Evolutionary conservation across 2,329 filamentous ascomycete genomes (phyloP), one percentile per base, ranked within the genome.

Genomic region (Plectosphaerella cucumerina): DNA sequence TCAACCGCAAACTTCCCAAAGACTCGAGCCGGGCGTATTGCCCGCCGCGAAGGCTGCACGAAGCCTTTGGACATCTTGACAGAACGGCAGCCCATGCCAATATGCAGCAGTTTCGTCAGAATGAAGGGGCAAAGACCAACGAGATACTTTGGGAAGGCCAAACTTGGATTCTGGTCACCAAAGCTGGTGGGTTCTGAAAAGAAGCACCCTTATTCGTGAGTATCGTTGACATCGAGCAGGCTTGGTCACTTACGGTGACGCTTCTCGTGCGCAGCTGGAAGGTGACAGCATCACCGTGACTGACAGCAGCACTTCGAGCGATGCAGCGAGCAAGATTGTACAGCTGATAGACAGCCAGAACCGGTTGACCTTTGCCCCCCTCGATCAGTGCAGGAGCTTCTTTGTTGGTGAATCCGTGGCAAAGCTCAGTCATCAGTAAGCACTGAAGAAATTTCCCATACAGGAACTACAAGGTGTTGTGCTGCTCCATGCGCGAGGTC

Each of bases 381-480:
- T 20, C 17, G 44, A 47, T n/a, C n/a, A 37, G 20, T 47, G 44
- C 44, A 47, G 44, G 17, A 47, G 44, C 31, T 47, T 47, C 20
- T 47, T 34, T 15, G 44, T 47, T 1, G n/a, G 44, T 35, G 3
- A 4, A 14, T n/a, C 26, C 23, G 6, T 17, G 10, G 1, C 5
- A 6, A 12, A 12, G 31, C 14, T 15, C 5, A 2, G 21, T 14
- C 8, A n/a, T 10, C 17, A 14, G 14, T 14, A 37, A n/a, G 15
- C 35, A 8, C 35, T 37, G 14, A 37, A n/a, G n/a, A n/a, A n/a
- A 3, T 2, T n/a, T 37, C 4, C 8, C 9, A 6, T 6, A 37
- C 14, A 37, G 35, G 35, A 37, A 14, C 17, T 37, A 17, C 35
- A 37, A 17, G 35, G 35, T 37, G 35, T 37, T 37, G 35, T 37